Conservation (phyloP, 805 yeast species). For the Tetrapisispora nanseiensis region DNA sequence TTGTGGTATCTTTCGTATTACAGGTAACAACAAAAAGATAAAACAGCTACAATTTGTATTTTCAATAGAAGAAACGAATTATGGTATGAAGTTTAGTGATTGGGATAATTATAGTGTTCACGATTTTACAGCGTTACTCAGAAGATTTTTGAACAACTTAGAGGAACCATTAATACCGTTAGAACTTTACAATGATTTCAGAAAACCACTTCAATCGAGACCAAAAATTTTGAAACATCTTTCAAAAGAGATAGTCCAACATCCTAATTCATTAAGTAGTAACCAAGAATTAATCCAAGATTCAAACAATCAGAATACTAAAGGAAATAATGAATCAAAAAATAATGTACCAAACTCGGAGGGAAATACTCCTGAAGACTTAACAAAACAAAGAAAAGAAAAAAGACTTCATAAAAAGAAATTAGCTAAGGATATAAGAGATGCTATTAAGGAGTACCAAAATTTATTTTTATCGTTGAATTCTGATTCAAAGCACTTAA, state of each 20-base stretch:
- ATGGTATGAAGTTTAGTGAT: conserved; percentile 61
- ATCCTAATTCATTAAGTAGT: conserved; percentile 25
- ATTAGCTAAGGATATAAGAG: conserved; percentile 51
- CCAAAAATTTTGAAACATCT: conserved; percentile 56
- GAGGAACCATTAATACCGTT: conserved; percentile 89
- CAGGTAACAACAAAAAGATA: conserved; percentile 81
- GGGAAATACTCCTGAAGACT: conserved; percentile 5
- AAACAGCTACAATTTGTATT: conserved; percentile 72
- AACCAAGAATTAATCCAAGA: conserved; percentile 5
- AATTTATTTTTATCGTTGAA: conserved; percentile 58
- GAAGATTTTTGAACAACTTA: conserved; percentile 73
- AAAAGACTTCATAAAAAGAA: conserved; percentile 42
- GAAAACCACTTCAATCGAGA: conserved; percentile 58
- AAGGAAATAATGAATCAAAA: conserved; percentile 9
- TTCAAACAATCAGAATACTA: conserved; percentile 1
- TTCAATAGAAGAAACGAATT: conserved; percentile 43
- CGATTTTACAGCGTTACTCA: conserved; percentile 83
- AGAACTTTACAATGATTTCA: conserved; percentile 58
- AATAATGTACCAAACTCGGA: conserved; percentile 4
- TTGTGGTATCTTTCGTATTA: conserved; percentile 86
- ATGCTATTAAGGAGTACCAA: conserved; percentile 63
- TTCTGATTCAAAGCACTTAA: conserved; percentile 58
- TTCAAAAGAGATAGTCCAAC: conserved; percentile 30
- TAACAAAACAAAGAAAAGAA: conserved; percentile 24
- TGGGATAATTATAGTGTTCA: conserved; percentile 94